These are phyloP conservation scores for Centrapalus pauciflorus DNA, from an alignment of 129 eudicot species.

Conservation along the genomic window DNA sequence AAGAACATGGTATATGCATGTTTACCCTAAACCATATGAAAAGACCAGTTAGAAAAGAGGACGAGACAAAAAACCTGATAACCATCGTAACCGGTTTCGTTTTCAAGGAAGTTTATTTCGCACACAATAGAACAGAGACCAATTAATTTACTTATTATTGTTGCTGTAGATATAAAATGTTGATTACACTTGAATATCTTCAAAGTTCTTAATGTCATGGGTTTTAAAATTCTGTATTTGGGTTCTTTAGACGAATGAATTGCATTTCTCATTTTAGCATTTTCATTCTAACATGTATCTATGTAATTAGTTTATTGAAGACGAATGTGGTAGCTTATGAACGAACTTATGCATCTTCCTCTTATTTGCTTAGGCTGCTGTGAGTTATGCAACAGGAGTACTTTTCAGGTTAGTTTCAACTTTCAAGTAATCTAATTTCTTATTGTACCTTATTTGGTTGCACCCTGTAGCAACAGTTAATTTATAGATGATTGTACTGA, in stretches of 20 bases:
- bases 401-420: conserved; percentile 66
- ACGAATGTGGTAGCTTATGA: not conserved
- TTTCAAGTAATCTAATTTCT: conserved; percentile 14
- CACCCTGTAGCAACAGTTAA: not conserved
- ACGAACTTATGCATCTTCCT: conserved; percentile 20
- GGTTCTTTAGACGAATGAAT: not conserved
- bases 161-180: not conserved
- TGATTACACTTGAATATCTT: not conserved
- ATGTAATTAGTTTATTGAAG: not conserved
- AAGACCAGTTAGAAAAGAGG: not conserved
- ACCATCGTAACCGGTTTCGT: not conserved
- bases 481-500: conserved; percentile 7
- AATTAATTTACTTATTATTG: not conserved
- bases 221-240: not conserved
- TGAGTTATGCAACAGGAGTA: conserved; percentile 83
- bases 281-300: not conserved
- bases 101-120: too few species aligned
- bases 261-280: not conserved
- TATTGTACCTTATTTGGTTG: not conserved
- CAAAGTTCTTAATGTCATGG: not conserved
- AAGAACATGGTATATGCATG: not conserved
- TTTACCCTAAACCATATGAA: too few species aligned
- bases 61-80: not conserved
- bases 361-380: conserved; percentile 60
- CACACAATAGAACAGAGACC: not conserved